Percentiles rank a stretch among this genome's conserved stretches.
phyloP scores from a whole-genome alignment of 768 basidiomycete genomes.

The Phlegmacium glaucopus region DNA sequence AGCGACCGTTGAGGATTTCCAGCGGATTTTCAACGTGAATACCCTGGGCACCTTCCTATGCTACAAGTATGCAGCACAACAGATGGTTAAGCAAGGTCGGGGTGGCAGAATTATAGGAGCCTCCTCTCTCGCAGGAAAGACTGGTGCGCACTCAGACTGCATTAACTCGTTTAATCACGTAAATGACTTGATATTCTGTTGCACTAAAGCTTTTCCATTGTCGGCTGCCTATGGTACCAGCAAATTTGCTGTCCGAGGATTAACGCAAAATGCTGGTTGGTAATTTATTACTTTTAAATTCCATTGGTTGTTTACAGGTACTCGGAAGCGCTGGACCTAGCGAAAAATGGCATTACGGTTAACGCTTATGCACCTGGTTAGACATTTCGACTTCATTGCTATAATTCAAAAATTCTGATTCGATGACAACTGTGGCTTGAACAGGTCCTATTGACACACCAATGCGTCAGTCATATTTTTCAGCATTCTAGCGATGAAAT shows the following conservation, averaged over 20 bases:
- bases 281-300: conserved; percentile 4
- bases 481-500: not conserved
- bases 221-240: conserved; percentile 26
- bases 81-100: conserved; percentile 41
- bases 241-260: conserved; percentile 38
- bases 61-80: conserved; percentile 37
- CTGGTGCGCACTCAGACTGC: conserved; percentile 23
- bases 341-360: conserved; percentile 26
- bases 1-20: conserved; percentile 30
- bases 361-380: conserved; percentile 33
- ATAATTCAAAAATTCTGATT: conserved; percentile 24
- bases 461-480: conserved; percentile 19
- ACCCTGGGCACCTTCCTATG: conserved; percentile 35
- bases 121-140: conserved; percentile 35
- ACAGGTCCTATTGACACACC: conserved; percentile 13
- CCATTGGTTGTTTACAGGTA: not conserved
- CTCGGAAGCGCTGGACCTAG: conserved; percentile 13
- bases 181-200: too few species aligned
- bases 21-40: conserved; percentile 30
- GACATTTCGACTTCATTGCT: conserved; percentile 15
- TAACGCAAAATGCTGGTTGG: conserved; percentile 37
- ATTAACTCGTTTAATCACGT: too few species aligned
- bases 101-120: conserved; percentile 45
- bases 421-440: conserved; percentile 20
- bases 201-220: too few species aligned